Percentiles rank a stretch among this genome's conserved stretches.
phyloP scores from a whole-genome alignment of 768 basidiomycete genomes.

The Xanthoconium purpureum region DNA sequence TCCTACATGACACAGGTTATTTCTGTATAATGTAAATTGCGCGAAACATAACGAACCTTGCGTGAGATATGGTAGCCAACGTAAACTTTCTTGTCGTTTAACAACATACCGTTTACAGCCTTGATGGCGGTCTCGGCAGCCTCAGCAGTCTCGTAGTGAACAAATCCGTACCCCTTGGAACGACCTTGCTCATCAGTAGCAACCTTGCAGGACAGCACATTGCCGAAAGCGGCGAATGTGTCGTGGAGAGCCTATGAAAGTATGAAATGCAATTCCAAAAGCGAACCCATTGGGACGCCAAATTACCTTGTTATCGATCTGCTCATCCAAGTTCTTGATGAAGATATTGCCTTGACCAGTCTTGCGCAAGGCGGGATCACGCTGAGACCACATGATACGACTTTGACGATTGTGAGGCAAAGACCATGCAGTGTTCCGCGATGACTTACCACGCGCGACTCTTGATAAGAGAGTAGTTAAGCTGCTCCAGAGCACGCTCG shows the following conservation, averaged over 20 bases:
- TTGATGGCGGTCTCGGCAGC: constrained; percentile 96
- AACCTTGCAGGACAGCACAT: constrained; percentile 98
- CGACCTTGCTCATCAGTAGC: constrained; percentile 94
- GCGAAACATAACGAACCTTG: constrained; percentile 54
- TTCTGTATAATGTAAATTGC: too few species aligned
- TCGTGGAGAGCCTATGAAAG: constrained; percentile 86
- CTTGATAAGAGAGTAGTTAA: constrained; percentile 99
- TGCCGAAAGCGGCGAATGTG: constrained; percentile 98
- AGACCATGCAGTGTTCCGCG: neutral
- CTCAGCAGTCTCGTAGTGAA: constrained; percentile 98
- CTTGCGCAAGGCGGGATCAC: constrained; percentile 98
- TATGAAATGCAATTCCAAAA: neutral
- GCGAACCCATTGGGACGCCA: neutral
- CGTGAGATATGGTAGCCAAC: constrained; percentile 97
- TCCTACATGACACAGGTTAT: constrained; percentile 49
- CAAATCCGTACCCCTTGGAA: constrained; percentile 97
- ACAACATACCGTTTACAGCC: constrained; percentile 97
- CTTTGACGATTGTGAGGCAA: constrained; percentile 35
- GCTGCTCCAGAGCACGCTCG: constrained; percentile 97
- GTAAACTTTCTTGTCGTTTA: constrained; percentile 99
- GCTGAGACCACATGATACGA: constrained; percentile 99
- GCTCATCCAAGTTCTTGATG: constrained; percentile 98
- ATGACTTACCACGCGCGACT: constrained; percentile 84
- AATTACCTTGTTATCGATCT: constrained; percentile 91
- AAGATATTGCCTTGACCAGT: constrained; percentile 99